These are phyloP conservation scores for Carallia brachiata DNA, from an alignment of 345 rosid genomes.

Conservation along the genomic window DNA sequence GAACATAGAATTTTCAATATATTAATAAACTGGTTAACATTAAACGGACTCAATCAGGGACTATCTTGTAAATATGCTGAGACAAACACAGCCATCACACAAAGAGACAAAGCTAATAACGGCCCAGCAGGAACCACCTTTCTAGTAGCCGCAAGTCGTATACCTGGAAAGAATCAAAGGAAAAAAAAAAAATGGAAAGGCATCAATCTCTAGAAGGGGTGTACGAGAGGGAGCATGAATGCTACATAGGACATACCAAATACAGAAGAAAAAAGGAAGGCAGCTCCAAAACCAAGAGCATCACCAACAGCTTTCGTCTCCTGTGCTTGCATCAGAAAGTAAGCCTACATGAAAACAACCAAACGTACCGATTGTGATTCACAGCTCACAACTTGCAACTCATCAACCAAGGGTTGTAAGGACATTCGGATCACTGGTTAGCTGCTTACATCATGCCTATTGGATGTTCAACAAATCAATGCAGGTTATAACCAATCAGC, in stretches of 20 bases:
- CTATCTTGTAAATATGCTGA: constrained; percentile 52
- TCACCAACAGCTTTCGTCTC: constrained; percentile 69
- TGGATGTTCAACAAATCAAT: too few relatives aligned
- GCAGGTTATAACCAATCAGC: too few relatives aligned
- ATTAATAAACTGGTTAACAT: too few relatives aligned
- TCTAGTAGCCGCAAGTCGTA: constrained; percentile 63
- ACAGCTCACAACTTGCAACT: neutral
- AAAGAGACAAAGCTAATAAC: constrained; percentile 56
- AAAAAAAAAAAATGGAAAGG: constrained; percentile 2
- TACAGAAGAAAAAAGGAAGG: constrained; percentile 67
- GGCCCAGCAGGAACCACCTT: constrained; percentile 69
- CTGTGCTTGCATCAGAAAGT: constrained; percentile 61
- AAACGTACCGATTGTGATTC: neutral
- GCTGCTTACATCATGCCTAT: too few relatives aligned
- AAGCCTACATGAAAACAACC: constrained; percentile 40
- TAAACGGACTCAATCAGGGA: constrained; percentile 15
- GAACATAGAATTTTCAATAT: too few relatives aligned
- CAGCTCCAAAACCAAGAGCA: constrained; percentile 74
- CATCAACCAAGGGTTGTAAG: neutral
- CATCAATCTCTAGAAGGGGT: neutral
- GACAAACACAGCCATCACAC: constrained; percentile 53
- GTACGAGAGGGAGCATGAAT: too few relatives aligned
- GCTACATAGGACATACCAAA: constrained; percentile 42
- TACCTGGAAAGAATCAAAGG: constrained; percentile 42
- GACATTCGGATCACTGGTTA: neutral